Percentiles rank a stretch among this genome's conserved stretches.
These are phyloP conservation scores for Hypoxylon intermedium DNA, from an alignment of 495 filamentous ascomycete genomes.

Conservation along the genomic window DNA sequence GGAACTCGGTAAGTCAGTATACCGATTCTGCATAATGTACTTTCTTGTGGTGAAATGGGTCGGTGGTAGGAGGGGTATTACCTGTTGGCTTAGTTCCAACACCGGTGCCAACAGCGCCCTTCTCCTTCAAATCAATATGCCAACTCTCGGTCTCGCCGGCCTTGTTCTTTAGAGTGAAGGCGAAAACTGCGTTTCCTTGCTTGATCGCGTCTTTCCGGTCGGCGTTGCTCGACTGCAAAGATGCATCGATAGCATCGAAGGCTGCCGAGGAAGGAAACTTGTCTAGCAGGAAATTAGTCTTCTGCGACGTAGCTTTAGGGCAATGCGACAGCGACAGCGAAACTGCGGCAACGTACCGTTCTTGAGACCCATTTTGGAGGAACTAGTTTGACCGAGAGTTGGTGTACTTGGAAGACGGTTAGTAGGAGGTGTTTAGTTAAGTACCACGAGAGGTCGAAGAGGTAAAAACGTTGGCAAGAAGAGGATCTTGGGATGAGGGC, in stretches of 20 bases:
- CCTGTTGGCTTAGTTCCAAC: slow-evolving; percentile 80
- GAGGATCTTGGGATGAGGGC: slow-evolving; percentile 11
- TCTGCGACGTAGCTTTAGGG: slow-evolving; percentile 1
- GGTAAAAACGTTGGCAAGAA: slow-evolving; percentile 7
- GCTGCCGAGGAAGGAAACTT: slow-evolving; percentile 88
- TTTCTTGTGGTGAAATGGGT: background rate
- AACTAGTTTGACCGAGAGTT: slow-evolving; percentile 16
- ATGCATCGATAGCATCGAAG: slow-evolving; percentile 85
- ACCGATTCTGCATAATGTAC: slow-evolving; percentile 8
- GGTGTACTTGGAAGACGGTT: background rate
- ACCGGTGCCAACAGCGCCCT: slow-evolving; percentile 82
- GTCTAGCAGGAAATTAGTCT: slow-evolving; percentile 56
- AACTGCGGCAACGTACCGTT: slow-evolving; percentile 61
- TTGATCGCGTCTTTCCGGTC: slow-evolving; percentile 88
- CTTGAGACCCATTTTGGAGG: slow-evolving; percentile 77
- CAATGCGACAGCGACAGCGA: slow-evolving; percentile 1
- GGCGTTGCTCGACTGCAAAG: slow-evolving; percentile 71
- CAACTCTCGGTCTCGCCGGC: slow-evolving; percentile 80
- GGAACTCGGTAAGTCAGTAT: background rate
- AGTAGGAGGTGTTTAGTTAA: slow-evolving; percentile 5
- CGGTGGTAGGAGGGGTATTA: too few species aligned
- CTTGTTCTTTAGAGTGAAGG: slow-evolving; percentile 89
- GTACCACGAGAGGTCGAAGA: slow-evolving; percentile 3
- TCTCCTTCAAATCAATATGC: slow-evolving; percentile 94
- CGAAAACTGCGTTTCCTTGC: slow-evolving; percentile 84